Conservation (phyloP, 331 rosid species). For the Spiraea crenata region DNA sequence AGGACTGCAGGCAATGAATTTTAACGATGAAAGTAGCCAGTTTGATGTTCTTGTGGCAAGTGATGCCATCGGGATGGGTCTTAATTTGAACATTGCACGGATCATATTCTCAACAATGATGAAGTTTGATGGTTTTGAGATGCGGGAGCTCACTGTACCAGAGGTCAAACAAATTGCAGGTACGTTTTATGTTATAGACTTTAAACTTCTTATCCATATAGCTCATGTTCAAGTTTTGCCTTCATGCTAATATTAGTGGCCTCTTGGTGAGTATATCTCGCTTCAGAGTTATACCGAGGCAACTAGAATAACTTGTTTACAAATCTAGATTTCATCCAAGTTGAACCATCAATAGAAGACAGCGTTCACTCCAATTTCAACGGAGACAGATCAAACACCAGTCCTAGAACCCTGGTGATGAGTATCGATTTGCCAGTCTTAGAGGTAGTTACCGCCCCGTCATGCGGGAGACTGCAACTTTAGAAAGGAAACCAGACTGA, state of each 20-base stretch:
- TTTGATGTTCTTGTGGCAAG: conserved; percentile 97
- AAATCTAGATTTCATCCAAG: neutral
- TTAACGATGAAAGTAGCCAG: conserved; percentile 81
- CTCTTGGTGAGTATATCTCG: neutral
- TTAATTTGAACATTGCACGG: conserved; percentile 91
- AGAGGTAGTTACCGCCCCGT: too few species aligned
- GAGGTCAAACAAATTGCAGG: conserved; percentile 97
- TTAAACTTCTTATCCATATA: neutral
- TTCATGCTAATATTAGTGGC: neutral
- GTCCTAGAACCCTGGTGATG: neutral
- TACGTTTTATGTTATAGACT: neutral
- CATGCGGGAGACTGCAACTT: too few species aligned
- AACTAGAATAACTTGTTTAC: neutral
- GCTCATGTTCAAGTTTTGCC: neutral
- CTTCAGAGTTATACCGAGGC: neutral
- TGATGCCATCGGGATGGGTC: conserved; percentile 98
- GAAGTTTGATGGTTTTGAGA: conserved; percentile 81
- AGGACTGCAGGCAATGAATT: conserved; percentile 85
- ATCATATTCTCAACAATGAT: conserved; percentile 79
- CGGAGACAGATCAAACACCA: neutral
- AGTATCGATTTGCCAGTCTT: too few species aligned
- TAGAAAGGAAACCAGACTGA: too few species aligned
- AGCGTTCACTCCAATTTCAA: too few species aligned
- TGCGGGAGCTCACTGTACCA: conserved; percentile 68
- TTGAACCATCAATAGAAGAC: too few species aligned